Percentiles rank a stretch among this genome's conserved stretches.
Conservation (phyloP, 768 basidiomycete species). For the Naganishia antarctica region DNA sequence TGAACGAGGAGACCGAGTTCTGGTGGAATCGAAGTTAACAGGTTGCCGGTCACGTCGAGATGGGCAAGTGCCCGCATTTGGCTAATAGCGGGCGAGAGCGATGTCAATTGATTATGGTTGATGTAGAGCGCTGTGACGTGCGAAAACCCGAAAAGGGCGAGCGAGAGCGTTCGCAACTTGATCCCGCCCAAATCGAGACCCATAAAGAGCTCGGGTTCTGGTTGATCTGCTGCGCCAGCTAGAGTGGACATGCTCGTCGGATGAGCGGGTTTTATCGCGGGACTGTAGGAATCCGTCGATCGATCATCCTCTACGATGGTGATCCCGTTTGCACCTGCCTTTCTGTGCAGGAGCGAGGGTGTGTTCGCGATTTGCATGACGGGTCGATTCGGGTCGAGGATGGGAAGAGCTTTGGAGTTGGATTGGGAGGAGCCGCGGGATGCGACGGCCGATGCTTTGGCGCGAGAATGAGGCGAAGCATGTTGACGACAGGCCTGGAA, state of each 20-base stretch:
- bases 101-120: conserved; percentile 81
- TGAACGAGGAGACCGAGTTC: conserved; percentile 86
- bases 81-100: conserved; percentile 75
- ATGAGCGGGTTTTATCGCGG: conserved; percentile 50
- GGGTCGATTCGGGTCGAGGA: conserved; percentile 74
- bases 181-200: conserved; percentile 96
- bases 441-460: conserved; percentile 89
- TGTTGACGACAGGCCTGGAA: conserved; percentile 73
- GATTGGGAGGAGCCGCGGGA: conserved; percentile 66
- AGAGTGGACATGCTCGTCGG: conserved; percentile 74
- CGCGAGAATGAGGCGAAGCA: conserved; percentile 86
- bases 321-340: conserved; percentile 53
- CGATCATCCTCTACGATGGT: conserved; percentile 44
- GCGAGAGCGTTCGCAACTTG: conserved; percentile 81
- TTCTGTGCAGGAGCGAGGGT: conserved; percentile 44
- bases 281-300: conserved; percentile 41
- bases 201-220: conserved; percentile 59
- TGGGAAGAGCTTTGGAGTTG: conserved; percentile 75
- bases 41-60: conserved; percentile 88
- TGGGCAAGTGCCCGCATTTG: conserved; percentile 78
- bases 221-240: conserved; percentile 61
- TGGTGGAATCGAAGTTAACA: conserved; percentile 66
- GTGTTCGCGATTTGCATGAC: conserved; percentile 37
- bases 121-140: conserved; percentile 93
- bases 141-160: conserved; percentile 73